A percentile compares a stretch with the other conserved stretches of the same genome.
phyloP scores from a whole-genome alignment of 2,329 filamentous ascomycete genomes.

The Penicillium sp. region DNA sequence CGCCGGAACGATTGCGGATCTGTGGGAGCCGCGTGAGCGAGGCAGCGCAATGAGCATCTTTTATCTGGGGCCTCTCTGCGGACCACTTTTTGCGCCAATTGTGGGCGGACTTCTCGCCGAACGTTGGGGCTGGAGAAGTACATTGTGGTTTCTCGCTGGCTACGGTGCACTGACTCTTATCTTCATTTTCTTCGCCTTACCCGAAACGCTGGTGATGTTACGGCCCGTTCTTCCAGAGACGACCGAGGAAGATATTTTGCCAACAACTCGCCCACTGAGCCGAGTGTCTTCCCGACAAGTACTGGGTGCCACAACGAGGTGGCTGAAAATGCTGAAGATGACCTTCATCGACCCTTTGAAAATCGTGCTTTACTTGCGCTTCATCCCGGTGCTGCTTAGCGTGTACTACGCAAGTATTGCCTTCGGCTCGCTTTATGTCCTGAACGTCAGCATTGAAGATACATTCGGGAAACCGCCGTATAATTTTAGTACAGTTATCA shows the following conservation, averaged over 20 bases:
- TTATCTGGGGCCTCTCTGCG: constrained; percentile 70
- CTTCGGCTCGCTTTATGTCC: constrained; percentile 67
- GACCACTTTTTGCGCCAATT: constrained; percentile 69
- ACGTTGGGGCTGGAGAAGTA: constrained; percentile 65
- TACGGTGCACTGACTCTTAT: constrained; percentile 52
- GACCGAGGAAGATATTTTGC: constrained; percentile 15
- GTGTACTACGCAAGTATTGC: constrained; percentile 70
- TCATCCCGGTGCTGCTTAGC: constrained; percentile 65
- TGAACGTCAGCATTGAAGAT: constrained; percentile 70
- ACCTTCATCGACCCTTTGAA: constrained; percentile 66
- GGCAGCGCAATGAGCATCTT: constrained; percentile 78
- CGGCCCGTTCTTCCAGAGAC: constrained; percentile 29
- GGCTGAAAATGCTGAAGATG: constrained; percentile 51
- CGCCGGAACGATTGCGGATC: constrained; percentile 73
- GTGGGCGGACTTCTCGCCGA: constrained; percentile 68
- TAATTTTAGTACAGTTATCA: constrained; percentile 58
- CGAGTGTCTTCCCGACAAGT: constrained; percentile 59
- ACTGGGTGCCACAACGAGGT: constrained; percentile 52
- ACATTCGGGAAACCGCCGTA: constrained; percentile 64
- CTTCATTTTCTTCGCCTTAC: constrained; percentile 40
- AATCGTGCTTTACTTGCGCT: constrained; percentile 65
- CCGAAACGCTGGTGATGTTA: constrained; percentile 35
- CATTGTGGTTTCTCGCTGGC: constrained; percentile 69
- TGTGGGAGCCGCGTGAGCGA: constrained; percentile 68
- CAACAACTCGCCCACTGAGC: constrained; percentile 30